Evolutionary conservation across 1,284 basidiomycete genomes (phyloP).

Genomic region (Ceratobasidium sp.): DNA sequence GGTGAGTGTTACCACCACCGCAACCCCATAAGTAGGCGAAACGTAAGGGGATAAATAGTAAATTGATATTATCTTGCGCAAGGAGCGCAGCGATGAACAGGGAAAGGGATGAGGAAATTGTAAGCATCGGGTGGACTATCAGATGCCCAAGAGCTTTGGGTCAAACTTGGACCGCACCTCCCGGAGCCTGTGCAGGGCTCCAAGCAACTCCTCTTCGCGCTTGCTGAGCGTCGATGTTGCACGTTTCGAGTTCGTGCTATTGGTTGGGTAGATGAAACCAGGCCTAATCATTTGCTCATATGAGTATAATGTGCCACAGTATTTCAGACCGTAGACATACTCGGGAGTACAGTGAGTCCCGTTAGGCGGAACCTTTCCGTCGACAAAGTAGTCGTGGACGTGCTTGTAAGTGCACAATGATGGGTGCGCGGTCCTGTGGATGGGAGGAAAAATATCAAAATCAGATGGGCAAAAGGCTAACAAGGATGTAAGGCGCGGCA

Average conservation of each 20-base stretch:
- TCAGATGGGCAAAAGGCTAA: background rate
- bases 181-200: background rate
- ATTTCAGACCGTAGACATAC: background rate
- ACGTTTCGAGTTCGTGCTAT: background rate
- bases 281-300: background rate
- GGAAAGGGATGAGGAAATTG: too few relatives aligned
- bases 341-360: conserved; percentile 47
- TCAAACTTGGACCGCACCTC: background rate
- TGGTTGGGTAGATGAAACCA: conserved; percentile 22
- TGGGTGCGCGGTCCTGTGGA: conserved; percentile 48
- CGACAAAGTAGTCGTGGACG: conserved; percentile 49
- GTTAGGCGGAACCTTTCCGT: conserved; percentile 48
- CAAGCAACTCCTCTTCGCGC: background rate
- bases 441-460: background rate
- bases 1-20: too few relatives aligned
- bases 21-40: too few relatives aligned
- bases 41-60: too few relatives aligned
- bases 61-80: too few relatives aligned
- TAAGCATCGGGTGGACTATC: too few relatives aligned
- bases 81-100: too few relatives aligned
- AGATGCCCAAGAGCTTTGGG: background rate
- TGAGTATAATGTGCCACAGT: background rate
- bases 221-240: background rate
- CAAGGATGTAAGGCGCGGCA: background rate
- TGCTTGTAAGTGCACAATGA: conserved; percentile 49